These are phyloP conservation scores for Trichosanthes cucumerina DNA, from an alignment of 306 rosid genomes.

Conservation along the genomic window DNA sequence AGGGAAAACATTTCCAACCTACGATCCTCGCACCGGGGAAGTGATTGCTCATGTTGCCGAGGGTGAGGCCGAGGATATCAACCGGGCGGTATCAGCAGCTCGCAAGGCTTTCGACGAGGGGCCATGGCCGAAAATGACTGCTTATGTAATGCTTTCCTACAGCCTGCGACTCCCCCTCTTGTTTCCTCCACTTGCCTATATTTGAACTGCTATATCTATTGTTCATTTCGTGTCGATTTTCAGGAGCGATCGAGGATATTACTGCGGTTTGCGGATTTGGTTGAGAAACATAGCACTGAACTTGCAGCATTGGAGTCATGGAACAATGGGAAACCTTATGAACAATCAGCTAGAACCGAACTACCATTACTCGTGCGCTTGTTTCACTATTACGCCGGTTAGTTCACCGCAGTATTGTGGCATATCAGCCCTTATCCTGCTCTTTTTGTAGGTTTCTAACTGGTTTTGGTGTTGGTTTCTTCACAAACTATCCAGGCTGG, in stretches of 20 bases:
- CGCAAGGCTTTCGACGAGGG: constrained; percentile 96
- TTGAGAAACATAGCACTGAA: constrained; percentile 61
- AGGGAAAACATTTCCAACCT: constrained; percentile 89
- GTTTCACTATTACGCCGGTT: constrained; percentile 81
- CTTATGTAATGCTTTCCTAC: constrained; percentile 43
- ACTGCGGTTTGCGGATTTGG: constrained; percentile 77
- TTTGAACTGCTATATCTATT: neutral
- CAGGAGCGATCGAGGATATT: constrained; percentile 81
- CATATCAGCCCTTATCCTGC: neutral
- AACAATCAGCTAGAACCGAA: constrained; percentile 50
- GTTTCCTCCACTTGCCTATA: neutral
- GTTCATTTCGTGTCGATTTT: neutral
- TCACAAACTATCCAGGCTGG: constrained; percentile 51
- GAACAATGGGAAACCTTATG: constrained; percentile 73
- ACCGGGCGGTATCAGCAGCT: constrained; percentile 85
- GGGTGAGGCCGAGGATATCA: constrained; percentile 66
- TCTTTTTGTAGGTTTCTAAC: neutral
- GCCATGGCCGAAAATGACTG: constrained; percentile 89
- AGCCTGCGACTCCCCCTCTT: neutral
- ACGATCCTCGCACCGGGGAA: constrained; percentile 80
- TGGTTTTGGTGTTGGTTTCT: neutral
- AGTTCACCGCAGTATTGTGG: constrained; percentile 12
- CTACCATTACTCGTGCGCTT: constrained; percentile 55
- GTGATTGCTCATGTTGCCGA: constrained; percentile 82
- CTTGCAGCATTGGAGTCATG: constrained; percentile 86